A percentile compares a stretch with the other conserved stretches of the same genome.
phyloP scores from a whole-genome alignment of 305 asterid genomes.

The Solanum hybrid region DNA sequence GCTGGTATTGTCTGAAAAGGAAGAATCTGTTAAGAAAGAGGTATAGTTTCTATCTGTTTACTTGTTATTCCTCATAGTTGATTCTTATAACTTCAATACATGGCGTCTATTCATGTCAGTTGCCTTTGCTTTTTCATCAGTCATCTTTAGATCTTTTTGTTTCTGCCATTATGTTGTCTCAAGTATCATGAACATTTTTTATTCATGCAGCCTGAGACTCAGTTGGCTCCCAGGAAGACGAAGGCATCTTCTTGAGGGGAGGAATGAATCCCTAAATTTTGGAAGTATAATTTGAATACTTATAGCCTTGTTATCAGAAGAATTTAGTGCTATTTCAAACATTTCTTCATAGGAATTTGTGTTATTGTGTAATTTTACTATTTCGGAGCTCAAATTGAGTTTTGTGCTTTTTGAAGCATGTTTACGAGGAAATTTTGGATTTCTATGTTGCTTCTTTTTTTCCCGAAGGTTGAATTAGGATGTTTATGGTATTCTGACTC shows the following conservation, averaged over 20 bases:
- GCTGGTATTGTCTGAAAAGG: conserved; percentile 52
- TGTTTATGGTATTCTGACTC: background rate
- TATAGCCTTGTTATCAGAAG: background rate
- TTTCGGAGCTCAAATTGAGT: background rate
- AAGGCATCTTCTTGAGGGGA: background rate
- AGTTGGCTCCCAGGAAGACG: conserved; percentile 35
- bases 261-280: background rate
- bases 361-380: background rate
- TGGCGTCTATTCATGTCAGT: background rate
- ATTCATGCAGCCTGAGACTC: conserved; percentile 42
- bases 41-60: conserved; percentile 2
- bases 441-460: background rate
- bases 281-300: background rate
- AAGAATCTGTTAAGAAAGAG: conserved; percentile 59
- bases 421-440: background rate
- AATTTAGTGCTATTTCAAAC: background rate
- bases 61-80: background rate
- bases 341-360: background rate
- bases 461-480: background rate
- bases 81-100: background rate
- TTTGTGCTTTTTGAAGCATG: background rate
- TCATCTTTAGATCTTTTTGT: background rate
- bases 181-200: background rate
- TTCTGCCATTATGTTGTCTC: background rate
- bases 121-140: background rate